Evolutionary conservation across 768 basidiomycete genomes (phyloP).

Genomic region (Mycena chlorophos): DNA sequence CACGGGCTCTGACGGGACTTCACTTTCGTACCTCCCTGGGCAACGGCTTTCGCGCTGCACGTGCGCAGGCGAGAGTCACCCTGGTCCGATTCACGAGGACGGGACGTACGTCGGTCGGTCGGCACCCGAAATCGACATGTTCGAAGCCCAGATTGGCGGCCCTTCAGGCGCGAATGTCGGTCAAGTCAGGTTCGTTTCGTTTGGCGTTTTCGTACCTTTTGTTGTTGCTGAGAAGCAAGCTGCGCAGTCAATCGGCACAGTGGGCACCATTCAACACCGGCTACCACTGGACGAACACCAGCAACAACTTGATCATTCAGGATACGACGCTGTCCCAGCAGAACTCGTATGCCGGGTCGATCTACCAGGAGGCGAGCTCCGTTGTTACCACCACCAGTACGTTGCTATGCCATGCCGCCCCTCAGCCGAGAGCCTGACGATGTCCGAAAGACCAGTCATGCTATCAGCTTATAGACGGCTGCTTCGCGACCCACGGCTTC

Average conservation of each 20-base stretch:
- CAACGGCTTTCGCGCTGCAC: slow-evolving; percentile 62
- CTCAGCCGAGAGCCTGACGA: neutral
- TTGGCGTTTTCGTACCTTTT: slow-evolving; percentile 16
- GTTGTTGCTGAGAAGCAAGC: neutral
- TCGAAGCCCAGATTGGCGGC: slow-evolving; percentile 30
- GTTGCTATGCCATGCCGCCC: neutral
- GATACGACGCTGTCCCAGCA: slow-evolving; percentile 50
- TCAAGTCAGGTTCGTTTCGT: slow-evolving; percentile 40
- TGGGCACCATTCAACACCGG: slow-evolving; percentile 78
- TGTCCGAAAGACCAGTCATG: slow-evolving; percentile 37
- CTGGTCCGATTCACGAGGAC: slow-evolving; percentile 49
- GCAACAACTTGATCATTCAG: slow-evolving; percentile 55
- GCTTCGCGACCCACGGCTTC: slow-evolving; percentile 53
- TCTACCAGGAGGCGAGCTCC: slow-evolving; percentile 82
- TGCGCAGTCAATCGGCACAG: slow-evolving; percentile 68
- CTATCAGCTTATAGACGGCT: slow-evolving; percentile 43
- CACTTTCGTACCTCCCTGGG: slow-evolving; percentile 50
- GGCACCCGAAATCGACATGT: slow-evolving; percentile 64
- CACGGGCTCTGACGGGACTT: slow-evolving; percentile 43
- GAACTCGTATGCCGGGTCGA: slow-evolving; percentile 73
- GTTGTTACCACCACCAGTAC: slow-evolving; percentile 42
- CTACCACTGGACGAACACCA: slow-evolving; percentile 68
- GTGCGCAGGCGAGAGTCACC: slow-evolving; percentile 56
- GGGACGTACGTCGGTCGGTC: slow-evolving; percentile 53
- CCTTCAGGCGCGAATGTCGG: neutral